Base-by-base conservation (phyloP, 139 green algal species). In the Closterium sp. region DNA sequence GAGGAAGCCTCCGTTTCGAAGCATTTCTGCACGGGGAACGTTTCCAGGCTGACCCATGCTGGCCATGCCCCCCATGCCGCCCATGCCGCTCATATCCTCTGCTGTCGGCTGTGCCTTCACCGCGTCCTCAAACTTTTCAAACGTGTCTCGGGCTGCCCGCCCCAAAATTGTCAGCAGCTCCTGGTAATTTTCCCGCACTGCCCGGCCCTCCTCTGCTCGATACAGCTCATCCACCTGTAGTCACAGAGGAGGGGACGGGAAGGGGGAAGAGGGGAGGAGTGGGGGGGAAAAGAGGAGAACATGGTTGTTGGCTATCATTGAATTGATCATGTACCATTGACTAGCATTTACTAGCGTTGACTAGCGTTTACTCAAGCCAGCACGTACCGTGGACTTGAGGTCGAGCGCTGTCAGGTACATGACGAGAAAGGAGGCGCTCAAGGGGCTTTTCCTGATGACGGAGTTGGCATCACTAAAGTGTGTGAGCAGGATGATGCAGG, bases 81-180 rank as follows among this genome's bases (percentile, higher is more conserved):
- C n/a, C 62, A 79, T 79, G 62, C 62, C 62, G 62, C 62, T 24
- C 62, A 79, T 79, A 79, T 79, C 62, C 19, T 79, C 62, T 13
- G 62, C 62, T 0, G 85, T 88, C 85, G 85, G 29, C 62, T 94
- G 42, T 10, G 28, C 30, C 27, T 88, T 84, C 31, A 93, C 91
- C 1, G 88, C 88, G 3, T 91, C 88, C 88, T 93, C 91, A 34
- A 93, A 93, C 91, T 93, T 90, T 21, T n/a, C 91, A 34, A 92
- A 93, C 17, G 88, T 92, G 31, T 34, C 87, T n/a, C 42, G 87
- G 62, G 91, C 91, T 31, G 70, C 88, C 30, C 32, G 13, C 31
- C n/a, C 21, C 19, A 93, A 31, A 13, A 90, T 70, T 32, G 24
- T 32, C 70, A 91, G 62, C 88, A 92, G 30, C 9, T 31, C 32